These are phyloP conservation scores for Sugiyamaella qingdaonensis DNA, from an alignment of 805 yeast genomes.

Conservation along the genomic window DNA sequence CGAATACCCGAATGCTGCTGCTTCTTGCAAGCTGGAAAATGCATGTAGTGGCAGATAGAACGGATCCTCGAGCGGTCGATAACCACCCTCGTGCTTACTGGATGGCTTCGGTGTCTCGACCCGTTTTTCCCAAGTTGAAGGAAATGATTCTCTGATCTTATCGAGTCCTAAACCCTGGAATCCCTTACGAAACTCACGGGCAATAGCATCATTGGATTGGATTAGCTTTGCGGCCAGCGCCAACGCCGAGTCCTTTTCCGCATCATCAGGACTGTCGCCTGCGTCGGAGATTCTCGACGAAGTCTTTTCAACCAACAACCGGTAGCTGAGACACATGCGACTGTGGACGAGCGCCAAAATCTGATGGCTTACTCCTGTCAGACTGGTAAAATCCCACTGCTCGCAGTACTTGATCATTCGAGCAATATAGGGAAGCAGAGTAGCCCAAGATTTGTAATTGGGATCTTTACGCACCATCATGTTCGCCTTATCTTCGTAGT, in stretches of 20 bases:
- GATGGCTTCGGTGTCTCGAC: constrained; percentile 12
- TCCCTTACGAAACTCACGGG: constrained; percentile 30
- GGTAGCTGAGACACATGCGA: constrained; percentile 21
- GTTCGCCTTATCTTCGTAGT: constrained; percentile 37
- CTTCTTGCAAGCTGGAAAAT: constrained; percentile 37
- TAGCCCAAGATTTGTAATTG: constrained; percentile 35
- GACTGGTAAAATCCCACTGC: constrained; percentile 21
- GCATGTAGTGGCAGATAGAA: constrained; percentile 36
- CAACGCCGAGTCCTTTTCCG: constrained; percentile 9
- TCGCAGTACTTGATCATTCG: constrained; percentile 26
- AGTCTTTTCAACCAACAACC: constrained; percentile 10
- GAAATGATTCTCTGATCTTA: constrained; percentile 20
- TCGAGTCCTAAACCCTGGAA: constrained; percentile 23
- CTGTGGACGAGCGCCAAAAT: constrained; percentile 31
- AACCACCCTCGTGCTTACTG: constrained; percentile 25
- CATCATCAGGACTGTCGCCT: constrained; percentile 5
- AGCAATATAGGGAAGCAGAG: constrained; percentile 33
- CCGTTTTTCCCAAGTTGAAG: constrained; percentile 19
- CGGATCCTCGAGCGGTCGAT: constrained; percentile 34
- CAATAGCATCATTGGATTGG: constrained; percentile 18
- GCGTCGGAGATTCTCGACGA: neutral
- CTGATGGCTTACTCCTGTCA: constrained; percentile 31
- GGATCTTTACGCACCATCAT: constrained; percentile 24
- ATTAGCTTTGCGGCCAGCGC: neutral
- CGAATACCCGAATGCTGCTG: constrained; percentile 37